phyloP scores from a whole-genome alignment of 176 grass and related monocot species.

The Canna indica region DNA sequence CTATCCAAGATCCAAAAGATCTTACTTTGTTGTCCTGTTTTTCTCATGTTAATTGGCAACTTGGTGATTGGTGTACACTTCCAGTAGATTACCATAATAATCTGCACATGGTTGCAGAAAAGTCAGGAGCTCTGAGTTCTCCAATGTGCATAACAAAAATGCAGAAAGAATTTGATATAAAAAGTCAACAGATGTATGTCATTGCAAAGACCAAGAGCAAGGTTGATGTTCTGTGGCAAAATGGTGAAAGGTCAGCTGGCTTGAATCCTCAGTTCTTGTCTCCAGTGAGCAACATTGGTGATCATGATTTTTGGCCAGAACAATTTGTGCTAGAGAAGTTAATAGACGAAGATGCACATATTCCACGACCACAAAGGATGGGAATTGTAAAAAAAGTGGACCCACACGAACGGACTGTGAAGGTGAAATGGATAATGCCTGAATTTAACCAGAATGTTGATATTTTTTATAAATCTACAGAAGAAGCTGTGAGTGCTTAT shows the following conservation, averaged over 20 bases:
- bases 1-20: slow-evolving; percentile 58
- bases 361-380: slow-evolving; percentile 25
- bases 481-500: slow-evolving; percentile 84
- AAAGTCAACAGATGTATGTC: slow-evolving; percentile 44
- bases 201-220: slow-evolving; percentile 73
- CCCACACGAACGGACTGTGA: slow-evolving; percentile 60
- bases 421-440: slow-evolving; percentile 63
- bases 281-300: slow-evolving; percentile 70
- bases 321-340: slow-evolving; percentile 76
- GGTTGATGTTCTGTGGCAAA: slow-evolving; percentile 83
- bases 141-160: slow-evolving; percentile 24
- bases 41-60: slow-evolving; percentile 81
- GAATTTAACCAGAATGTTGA: slow-evolving; percentile 29
- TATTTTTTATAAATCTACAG: slow-evolving; percentile 33
- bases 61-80: slow-evolving; percentile 91
- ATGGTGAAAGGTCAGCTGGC: slow-evolving; percentile 60
- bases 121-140: slow-evolving; percentile 24
- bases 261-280: slow-evolving; percentile 46
- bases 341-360: slow-evolving; percentile 25
- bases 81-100: slow-evolving; percentile 14
- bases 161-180: slow-evolving; percentile 21
- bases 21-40: slow-evolving; percentile 70
- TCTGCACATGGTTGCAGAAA: slow-evolving; percentile 22
- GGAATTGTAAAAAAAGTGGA: slow-evolving; percentile 79
- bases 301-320: slow-evolving; percentile 94